Evolutionary conservation across 805 yeast genomes (phyloP), one percentile per base, ranked within the genome.

Genomic region (Saccharomyces jurei): DNA sequence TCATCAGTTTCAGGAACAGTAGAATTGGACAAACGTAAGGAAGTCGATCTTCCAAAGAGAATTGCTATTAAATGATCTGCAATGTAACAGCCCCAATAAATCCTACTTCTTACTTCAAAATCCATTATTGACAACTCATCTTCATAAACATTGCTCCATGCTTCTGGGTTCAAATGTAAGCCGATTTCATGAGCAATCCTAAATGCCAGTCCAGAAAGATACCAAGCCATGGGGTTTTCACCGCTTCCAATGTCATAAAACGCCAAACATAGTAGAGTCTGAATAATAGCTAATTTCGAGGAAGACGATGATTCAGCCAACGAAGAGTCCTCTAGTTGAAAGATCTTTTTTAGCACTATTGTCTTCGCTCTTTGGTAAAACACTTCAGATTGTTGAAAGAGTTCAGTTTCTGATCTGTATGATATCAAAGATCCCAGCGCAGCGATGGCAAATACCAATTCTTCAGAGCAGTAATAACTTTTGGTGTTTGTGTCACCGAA

Each of bases 151-250:
- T 65, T 55, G 60, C 74, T 75, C 84, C 84, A 81, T 11, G 77
- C 77, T 53, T 78, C 72, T 2, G 84, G 84, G 58, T 78, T 73
- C 56, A 81, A 71, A 63, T 81, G 84, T 60, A 81, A 76, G 1
- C 86, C 86, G 29, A 81, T 67, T 64, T 81, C 82, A 58, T 75
- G 80, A 0, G 86, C 84, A 75, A 82, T 80, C 56, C 86, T 68
- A 63, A 81, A 75, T 6, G 83, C 86, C 53, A 75, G 71, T 1
- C 86, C 86, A 13, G 79, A 73, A 29, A 80, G 69, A 75, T 80
- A 76, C 87, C 86, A 82, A 3, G 84, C 84, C 55, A 78, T 72
- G 8, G 82, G 76, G 60, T 79, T 80, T 52, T 75, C 71, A 1
- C 84, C 84, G 53, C 73, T 74, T 56, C 82, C 81, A 27, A 82